A percentile compares a stretch with the other conserved stretches of the same genome.
phyloP scores from a whole-genome alignment of 331 rosid genomes.

The Malus hybrid region DNA sequence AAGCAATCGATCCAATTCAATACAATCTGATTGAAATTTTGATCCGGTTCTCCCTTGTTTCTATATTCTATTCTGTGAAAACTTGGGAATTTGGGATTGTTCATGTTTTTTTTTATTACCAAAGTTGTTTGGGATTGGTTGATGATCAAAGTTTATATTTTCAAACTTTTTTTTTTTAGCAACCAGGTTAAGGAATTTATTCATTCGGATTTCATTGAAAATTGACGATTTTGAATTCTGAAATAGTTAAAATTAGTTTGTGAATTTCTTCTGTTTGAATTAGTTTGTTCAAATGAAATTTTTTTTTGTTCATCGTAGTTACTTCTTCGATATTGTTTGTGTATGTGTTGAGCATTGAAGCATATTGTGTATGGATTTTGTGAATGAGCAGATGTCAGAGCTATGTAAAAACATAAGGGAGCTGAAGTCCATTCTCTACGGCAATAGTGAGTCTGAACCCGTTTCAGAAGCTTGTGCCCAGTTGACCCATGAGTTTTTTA shows the following conservation, averaged over 20 bases:
- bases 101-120: neutral
- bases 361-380: neutral
- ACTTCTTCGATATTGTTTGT: too few relatives aligned
- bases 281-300: neutral
- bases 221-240: neutral
- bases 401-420: conserved; percentile 62
- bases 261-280: too few relatives aligned
- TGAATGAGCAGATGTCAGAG: conserved; percentile 23
- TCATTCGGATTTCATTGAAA: neutral
- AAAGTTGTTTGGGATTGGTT: neutral
- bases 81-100: neutral
- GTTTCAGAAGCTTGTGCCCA: conserved; percentile 78
- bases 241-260: neutral
- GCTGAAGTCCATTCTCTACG: conserved; percentile 73
- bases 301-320: neutral
- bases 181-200: neutral
- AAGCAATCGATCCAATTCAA: neutral
- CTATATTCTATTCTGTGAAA: too few relatives aligned
- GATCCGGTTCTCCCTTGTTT: too few relatives aligned
- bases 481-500: conserved; percentile 83
- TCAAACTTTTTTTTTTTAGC: too few relatives aligned
- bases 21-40: neutral
- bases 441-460: conserved; percentile 83
- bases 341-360: too few relatives aligned
- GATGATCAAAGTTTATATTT: neutral